Conservation (phyloP, 2,329 filamentous ascomycete genomes). For the Kalmusia sp. region DNA sequence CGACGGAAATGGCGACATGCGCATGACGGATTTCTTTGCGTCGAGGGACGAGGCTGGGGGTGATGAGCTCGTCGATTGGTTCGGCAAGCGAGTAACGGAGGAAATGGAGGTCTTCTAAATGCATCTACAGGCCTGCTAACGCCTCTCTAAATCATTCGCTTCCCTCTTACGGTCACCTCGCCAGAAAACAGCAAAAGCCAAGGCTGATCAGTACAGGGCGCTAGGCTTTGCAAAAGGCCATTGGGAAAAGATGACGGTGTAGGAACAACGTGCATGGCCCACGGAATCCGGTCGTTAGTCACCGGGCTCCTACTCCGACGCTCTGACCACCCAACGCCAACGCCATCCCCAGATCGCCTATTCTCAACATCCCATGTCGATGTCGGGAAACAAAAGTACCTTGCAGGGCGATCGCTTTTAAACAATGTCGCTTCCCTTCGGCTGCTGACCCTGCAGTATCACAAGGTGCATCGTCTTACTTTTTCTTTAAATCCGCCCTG, state of each 20-base stretch:
- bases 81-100: constrained; percentile 73
- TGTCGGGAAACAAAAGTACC: constrained; percentile 3
- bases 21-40: constrained; percentile 79
- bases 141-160: neutral
- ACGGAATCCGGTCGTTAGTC: constrained; percentile 21
- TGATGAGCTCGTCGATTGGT: constrained; percentile 81
- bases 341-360: constrained; percentile 15
- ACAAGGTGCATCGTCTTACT: constrained; percentile 15
- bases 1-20: constrained; percentile 66
- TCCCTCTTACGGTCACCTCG: neutral
- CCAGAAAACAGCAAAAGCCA: neutral
- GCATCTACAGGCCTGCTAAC: neutral
- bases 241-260: constrained; percentile 6
- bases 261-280: constrained; percentile 11
- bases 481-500: constrained; percentile 4
- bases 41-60: constrained; percentile 54
- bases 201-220: neutral
- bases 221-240: neutral
- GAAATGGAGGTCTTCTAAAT: constrained; percentile 75
- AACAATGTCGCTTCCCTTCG: constrained; percentile 10
- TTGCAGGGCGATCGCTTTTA: constrained; percentile 13
- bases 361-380: constrained; percentile 9
- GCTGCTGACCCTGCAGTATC: constrained; percentile 10
- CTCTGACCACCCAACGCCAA: constrained; percentile 18
- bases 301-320: constrained; percentile 22